Evolutionary conservation across 257 asterid species (phyloP), one percentile per base, ranked within the genome.

Genomic region (Lithospermum erythrorhizon): DNA sequence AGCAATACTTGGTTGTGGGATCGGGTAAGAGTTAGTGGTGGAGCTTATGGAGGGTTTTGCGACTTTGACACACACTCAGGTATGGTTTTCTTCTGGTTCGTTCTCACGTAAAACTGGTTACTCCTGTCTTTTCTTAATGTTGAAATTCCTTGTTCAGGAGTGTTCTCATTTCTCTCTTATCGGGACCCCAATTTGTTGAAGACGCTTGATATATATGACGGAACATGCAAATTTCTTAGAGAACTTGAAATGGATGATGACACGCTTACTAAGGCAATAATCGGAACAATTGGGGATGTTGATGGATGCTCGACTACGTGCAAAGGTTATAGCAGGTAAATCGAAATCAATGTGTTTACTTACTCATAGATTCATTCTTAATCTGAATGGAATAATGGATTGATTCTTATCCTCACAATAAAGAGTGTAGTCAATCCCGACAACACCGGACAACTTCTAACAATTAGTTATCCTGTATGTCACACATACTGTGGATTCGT

Each of bases 1-100:
- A 76, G 81, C 79, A 93, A 84, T 64, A 73, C 97, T 10, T 89
- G 99, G 99, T 64, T 93, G 81, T 93, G 99, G 99, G 99, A 93
- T 57, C 99, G 95, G 64, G 97, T 89, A 63, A 82, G 99, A 62
- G 99, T 93, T 68, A 93, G 99, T 73, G 99, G 99, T 55, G 99
- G 99, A 72, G 99, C 99, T 53, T 93, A 93, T 81, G 99, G 99
- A 61, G 99, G 97, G 51, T 93, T 93, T 70, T 93, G 99, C 72
- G 89, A 87, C 73, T 89, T 93, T 24, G 97, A 89, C 79, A 69
- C 99, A 25, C 95, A 93, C 69, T 93, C 99, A 68, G 99, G 99
- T 84, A 65, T 32, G 60, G 53, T 65, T 49, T 24, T 61, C 21
- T 32, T 55, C 32, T 53, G 55, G 21, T 68, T 63, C 67, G 25